Base-by-base conservation (phyloP, 2,329 filamentous ascomycete genomes). In the Pezicula carpinea region DNA sequence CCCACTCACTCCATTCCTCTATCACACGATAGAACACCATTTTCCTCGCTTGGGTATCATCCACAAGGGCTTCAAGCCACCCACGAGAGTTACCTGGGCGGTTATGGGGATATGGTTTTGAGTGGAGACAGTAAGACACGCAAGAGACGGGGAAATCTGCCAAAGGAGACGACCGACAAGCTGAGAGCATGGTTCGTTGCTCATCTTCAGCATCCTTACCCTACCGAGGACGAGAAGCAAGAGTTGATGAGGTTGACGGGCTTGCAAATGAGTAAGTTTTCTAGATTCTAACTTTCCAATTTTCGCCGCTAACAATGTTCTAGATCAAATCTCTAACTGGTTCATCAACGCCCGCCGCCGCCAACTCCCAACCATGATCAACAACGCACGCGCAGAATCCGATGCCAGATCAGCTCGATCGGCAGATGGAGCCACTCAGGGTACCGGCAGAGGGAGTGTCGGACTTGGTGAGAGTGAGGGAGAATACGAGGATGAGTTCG, bases 141-240 rank as follows among this genome's bases (percentile, higher is more conserved):
- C 26, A 83, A 81, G 64, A 76, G 89, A 44, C 77, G 90, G 33
- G 90, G 90, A 1, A 96, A 96, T 60, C 73, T 96, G 3, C 90
- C 90, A n/a, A 95, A 95, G 62, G 86, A 90, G 46, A 88, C 89
- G 0, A 96, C 89, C 0, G 87, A 91, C 62, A 83, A 87, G 55
- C 73, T 96, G 34, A 80, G 87, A 45, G 73, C 79, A 0, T 96
- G 90, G 90, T 91, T 95, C 55, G 68, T 83, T 43, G 75, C 76
- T n/a, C 86, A 93, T 64, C 67, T 90, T 6, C 74, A 82, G 50
- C 89, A 93, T 60, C 89, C 89, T 0, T 95, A 95, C 63, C 89
- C 89, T 1, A 90, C 83, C 4, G 88, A 95, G 65, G 88, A 95
- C 53, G 86, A 95, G 69, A 95, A 95, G 67, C 81, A 91, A 61